These are phyloP conservation scores for Mycena sanguinolenta DNA, from an alignment of 768 basidiomycete species.

Conservation along the genomic window DNA sequence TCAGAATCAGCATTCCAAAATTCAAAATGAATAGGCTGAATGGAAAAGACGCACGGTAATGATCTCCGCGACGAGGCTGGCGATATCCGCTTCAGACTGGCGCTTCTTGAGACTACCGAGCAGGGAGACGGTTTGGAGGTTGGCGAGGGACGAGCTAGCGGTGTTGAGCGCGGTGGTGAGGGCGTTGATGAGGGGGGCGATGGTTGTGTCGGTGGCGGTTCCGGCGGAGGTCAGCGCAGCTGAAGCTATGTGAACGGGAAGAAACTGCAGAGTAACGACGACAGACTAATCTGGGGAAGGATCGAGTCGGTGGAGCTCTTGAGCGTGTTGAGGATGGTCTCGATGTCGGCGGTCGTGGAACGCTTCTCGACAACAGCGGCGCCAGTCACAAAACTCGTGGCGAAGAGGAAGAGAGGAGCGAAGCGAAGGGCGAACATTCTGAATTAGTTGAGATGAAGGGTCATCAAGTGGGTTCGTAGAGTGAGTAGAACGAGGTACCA, in stretches of 20 bases:
- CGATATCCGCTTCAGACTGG: constrained; percentile 43
- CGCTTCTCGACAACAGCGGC: constrained; percentile 19
- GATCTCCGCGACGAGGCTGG: constrained; percentile 42
- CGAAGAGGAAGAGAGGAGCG: constrained; percentile 18
- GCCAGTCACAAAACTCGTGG: constrained; percentile 31
- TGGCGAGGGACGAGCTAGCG: constrained; percentile 35
- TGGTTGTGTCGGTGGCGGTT: constrained; percentile 36
- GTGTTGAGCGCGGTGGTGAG: constrained; percentile 41
- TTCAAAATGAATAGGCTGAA: too few species aligned
- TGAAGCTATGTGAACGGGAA: constrained; percentile 1
- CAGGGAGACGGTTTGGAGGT: constrained; percentile 26
- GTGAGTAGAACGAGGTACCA: too few species aligned
- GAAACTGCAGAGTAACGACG: background rate
- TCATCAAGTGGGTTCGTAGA: too few species aligned
- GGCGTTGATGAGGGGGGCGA: constrained; percentile 39
- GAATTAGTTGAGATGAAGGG: background rate
- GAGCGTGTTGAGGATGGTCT: constrained; percentile 36
- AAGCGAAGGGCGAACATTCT: constrained; percentile 38
- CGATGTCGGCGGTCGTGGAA: constrained; percentile 38
- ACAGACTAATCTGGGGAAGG: constrained; percentile 41
- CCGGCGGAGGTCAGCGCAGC: constrained; percentile 30
- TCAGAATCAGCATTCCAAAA: background rate
- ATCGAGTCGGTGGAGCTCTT: constrained; percentile 37
- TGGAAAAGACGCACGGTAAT: constrained; percentile 40
- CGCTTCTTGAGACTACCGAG: constrained; percentile 40